Conservation (phyloP, 2,329 filamentous ascomycete genomes). For the Lachnellula occidentalis region DNA sequence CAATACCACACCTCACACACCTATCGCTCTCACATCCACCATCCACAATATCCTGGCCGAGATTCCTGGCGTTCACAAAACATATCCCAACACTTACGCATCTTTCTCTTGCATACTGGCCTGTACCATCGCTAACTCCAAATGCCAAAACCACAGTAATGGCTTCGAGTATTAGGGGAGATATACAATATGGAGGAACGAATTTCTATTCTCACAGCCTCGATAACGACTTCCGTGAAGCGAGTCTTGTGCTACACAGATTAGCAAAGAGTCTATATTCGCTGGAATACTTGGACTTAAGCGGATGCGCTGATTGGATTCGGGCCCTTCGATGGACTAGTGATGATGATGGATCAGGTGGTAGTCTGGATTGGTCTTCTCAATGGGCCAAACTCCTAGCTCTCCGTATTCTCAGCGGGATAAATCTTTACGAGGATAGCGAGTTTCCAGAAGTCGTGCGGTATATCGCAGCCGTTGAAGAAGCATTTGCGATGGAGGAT, state of each 20-base stretch:
- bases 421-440: constrained; percentile 7
- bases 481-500: constrained; percentile 15
- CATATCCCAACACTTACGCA: constrained; percentile 53
- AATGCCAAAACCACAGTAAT: constrained; percentile 46
- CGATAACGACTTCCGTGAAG: constrained; percentile 56
- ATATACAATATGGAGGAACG: constrained; percentile 49
- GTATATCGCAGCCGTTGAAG: constrained; percentile 12
- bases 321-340: constrained; percentile 21
- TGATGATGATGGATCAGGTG: constrained; percentile 4
- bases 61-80: constrained; percentile 48
- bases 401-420: constrained; percentile 15
- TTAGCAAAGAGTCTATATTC: constrained; percentile 50
- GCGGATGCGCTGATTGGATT: constrained; percentile 52
- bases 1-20: constrained; percentile 52
- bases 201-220: constrained; percentile 52
- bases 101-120: constrained; percentile 58
- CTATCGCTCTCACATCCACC: constrained; percentile 47
- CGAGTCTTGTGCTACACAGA: constrained; percentile 48
- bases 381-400: constrained; percentile 22
- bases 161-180: constrained; percentile 36
- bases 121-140: constrained; percentile 52
- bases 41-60: constrained; percentile 48
- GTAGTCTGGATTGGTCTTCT: constrained; percentile 24
- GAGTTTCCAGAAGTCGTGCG: constrained; percentile 7
- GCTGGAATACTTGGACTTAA: constrained; percentile 56